Percentiles rank a stretch among this genome's conserved stretches.
These are phyloP conservation scores for Gaeumannomyces tritici DNA, from an alignment of 2,329 filamentous ascomycete species.

Conservation along the genomic window DNA sequence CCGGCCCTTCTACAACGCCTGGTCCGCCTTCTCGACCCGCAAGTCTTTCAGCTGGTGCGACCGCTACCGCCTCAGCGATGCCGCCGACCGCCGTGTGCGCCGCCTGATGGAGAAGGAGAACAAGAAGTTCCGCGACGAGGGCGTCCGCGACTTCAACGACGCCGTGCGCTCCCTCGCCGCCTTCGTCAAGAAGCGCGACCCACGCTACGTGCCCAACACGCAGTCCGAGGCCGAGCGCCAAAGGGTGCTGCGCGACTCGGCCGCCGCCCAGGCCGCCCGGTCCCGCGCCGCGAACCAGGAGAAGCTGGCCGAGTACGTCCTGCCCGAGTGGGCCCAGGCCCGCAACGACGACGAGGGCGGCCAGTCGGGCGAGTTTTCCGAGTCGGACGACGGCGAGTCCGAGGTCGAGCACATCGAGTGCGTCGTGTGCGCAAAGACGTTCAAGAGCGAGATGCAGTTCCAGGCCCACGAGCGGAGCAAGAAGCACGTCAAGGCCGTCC, in stretches of 20 bases:
- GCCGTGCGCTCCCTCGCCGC: constrained; percentile 76
- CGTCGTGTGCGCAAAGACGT: constrained; percentile 66
- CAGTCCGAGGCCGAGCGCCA: constrained; percentile 76
- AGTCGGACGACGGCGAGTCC: constrained; percentile 34
- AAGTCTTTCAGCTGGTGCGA: constrained; percentile 91
- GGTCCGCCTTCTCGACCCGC: constrained; percentile 72
- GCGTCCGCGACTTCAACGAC: constrained; percentile 82
- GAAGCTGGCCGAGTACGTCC: constrained; percentile 53
- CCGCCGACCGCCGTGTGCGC: constrained; percentile 73
- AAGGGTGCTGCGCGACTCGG: constrained; percentile 64
- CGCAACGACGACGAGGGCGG: constrained; percentile 43
- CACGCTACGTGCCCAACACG: constrained; percentile 67
- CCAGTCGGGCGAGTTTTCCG: constrained; percentile 46
- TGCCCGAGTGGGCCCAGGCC: constrained; percentile 68
- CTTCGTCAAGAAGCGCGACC: constrained; percentile 87
- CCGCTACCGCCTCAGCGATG: constrained; percentile 71
- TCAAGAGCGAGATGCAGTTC: constrained; percentile 87
- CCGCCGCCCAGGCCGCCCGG: constrained; percentile 74
- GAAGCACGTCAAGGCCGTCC: constrained; percentile 83
- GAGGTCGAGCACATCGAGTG: constrained; percentile 61
- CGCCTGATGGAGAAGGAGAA: constrained; percentile 95
- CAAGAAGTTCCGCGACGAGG: constrained; percentile 71
- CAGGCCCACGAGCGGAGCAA: constrained; percentile 93
- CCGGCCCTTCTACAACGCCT: constrained; percentile 70
- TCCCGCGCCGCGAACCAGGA: constrained; percentile 74